Base-by-base conservation (phyloP, 768 basidiomycete genomes). In the Phlebiopsis flavidoalba region DNA sequence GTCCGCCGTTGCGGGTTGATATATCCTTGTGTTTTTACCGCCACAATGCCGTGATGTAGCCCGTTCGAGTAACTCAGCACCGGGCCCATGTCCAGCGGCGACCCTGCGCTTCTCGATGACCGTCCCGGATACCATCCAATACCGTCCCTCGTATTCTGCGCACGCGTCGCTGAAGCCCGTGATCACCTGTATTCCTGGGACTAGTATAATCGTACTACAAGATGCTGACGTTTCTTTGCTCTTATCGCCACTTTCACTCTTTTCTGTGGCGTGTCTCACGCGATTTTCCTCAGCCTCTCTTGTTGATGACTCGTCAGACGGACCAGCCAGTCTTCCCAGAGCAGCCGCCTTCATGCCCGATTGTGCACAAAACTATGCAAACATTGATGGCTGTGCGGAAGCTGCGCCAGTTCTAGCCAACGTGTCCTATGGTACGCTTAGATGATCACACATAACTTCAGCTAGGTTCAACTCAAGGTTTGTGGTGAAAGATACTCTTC, bases 371-470 rank as follows among this genome's bases (percentile, higher is more conserved):
- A 71, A 80, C 59, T 88, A 83, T 64, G 66, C 70, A 21, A 78
- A 67, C 48, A 86, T 89, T 60, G 78, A 77, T 65, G 79, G 77
- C 63, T 86, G 86, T 66, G 82, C 83, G 1, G 73, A 80, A 63
- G 85, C 85, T 3, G 77, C 79, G 11, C 82, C 83, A 0, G 80
- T 83, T 1, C 70, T 87, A 26, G 79, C 82, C 17, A 86, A 87
- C 69, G 75, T 84, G 66, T 72, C n/a, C 79, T 12, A 78, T 75
- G 71, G 85, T 85, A 52, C 56, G 77, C 67, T 12, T 43, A 10
- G 8, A 43, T 12, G 40, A 3, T 4, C 2, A 43, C 12, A 17
- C 24, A 19, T 35, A 17, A 19, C 24, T 19, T 12, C 3, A 19
- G 11, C 51, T 46, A 51, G 19, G 10, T 47, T 14, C 19, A 14